Percentiles rank a stretch among this genome's conserved stretches.
These are phyloP conservation scores for Globisporangium parvum DNA, from an alignment of 352 stramenopile species.

Conservation along the genomic window DNA sequence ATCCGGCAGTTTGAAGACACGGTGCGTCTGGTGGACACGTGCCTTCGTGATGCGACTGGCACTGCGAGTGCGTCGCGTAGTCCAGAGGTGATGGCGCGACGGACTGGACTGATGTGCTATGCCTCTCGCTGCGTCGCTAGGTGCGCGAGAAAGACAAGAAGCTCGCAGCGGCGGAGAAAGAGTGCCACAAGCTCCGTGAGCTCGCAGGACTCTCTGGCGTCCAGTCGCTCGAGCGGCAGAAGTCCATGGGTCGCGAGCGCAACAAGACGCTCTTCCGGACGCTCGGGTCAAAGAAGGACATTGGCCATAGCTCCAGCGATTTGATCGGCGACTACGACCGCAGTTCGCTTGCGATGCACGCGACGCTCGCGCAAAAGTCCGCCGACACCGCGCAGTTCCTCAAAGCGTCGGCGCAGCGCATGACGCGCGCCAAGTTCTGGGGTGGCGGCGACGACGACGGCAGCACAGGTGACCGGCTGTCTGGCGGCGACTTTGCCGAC, in stretches of 20 bases:
- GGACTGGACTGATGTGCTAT: neutral
- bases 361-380: constrained; percentile 63
- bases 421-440: constrained; percentile 59
- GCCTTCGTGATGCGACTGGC: neutral
- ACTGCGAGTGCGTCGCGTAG: neutral
- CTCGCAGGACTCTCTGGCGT: constrained; percentile 20
- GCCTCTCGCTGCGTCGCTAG: constrained; percentile 11
- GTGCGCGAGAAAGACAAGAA: constrained; percentile 85
- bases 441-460: constrained; percentile 29
- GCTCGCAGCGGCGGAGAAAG: constrained; percentile 58
- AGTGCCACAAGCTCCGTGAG: constrained; percentile 64
- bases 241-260: constrained; percentile 31
- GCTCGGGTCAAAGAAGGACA: constrained; percentile 73
- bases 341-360: constrained; percentile 37
- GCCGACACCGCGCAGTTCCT: constrained; percentile 76
- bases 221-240: constrained; percentile 24
- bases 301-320: constrained; percentile 18
- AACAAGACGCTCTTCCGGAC: constrained; percentile 61
- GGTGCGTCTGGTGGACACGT: constrained; percentile 20
- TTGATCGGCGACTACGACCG: constrained; percentile 32
- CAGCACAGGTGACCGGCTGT: constrained; percentile 28
- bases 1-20: constrained; percentile 70
- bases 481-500: constrained; percentile 39
- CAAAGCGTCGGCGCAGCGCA: constrained; percentile 61
- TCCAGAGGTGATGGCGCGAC: neutral